A percentile compares a stretch with the other conserved stretches of the same genome.
Evolutionary conservation across 2,329 filamentous ascomycete species (phyloP).

Genomic region (Phaeosphaeria sp.): DNA sequence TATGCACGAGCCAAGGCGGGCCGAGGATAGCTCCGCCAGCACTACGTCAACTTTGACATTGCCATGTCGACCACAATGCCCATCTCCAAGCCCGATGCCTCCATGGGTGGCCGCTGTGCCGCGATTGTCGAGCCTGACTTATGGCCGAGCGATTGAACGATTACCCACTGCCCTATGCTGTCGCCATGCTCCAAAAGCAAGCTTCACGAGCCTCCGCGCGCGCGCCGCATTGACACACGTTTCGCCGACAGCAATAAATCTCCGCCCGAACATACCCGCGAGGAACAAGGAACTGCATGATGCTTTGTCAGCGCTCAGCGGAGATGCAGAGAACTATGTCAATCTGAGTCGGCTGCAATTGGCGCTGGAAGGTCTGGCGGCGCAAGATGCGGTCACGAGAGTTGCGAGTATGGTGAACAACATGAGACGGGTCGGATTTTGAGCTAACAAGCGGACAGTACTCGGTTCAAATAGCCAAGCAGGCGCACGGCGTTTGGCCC

Average conservation of each 20-base stretch:
- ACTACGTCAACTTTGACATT: conserved; percentile 30
- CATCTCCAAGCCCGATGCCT: conserved; percentile 49
- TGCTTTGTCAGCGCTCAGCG: conserved; percentile 66
- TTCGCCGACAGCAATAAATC: conserved; percentile 62
- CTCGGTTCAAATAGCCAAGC: conserved; percentile 58
- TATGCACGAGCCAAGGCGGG: conserved; percentile 24
- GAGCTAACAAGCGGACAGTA: conserved; percentile 47
- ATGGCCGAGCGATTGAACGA: conserved; percentile 34
- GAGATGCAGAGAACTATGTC: conserved; percentile 65
- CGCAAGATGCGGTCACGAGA: conserved; percentile 59
- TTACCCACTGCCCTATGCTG: conserved; percentile 29
- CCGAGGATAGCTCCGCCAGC: conserved; percentile 33
- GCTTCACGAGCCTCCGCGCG: conserved; percentile 23
- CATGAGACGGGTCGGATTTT: too few relatives aligned
- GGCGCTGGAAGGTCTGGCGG: conserved; percentile 69
- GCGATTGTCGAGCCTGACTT: conserved; percentile 37
- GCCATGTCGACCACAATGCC: conserved; percentile 26
- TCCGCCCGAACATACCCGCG: conserved; percentile 60
- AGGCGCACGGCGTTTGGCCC: conserved; percentile 69
- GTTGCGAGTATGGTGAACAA: conserved; percentile 58
- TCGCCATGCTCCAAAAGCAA: conserved; percentile 30
- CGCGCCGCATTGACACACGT: conserved; percentile 52
- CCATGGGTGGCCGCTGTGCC: conserved; percentile 48
- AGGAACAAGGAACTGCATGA: conserved; percentile 64
- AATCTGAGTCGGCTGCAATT: conserved; percentile 75